phyloP scores from a whole-genome alignment of 306 rosid genomes.

The Vigna mungo region DNA sequence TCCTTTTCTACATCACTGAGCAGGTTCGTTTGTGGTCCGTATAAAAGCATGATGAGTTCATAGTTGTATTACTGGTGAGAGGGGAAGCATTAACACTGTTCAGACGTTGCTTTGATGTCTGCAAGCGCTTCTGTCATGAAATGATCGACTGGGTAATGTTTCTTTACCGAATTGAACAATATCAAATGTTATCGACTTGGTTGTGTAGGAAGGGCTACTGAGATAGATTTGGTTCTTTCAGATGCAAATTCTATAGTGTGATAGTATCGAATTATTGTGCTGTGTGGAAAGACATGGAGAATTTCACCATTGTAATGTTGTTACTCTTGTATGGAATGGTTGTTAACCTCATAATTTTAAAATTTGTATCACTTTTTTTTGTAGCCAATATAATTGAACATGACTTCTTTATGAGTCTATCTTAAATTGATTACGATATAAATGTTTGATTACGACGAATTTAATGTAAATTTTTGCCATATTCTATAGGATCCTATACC shows the following conservation, averaged over 20 bases:
- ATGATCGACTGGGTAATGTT: constrained; percentile 30
- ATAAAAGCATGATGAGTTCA: constrained; percentile 71
- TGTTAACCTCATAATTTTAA: constrained; percentile 26
- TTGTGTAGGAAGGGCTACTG: constrained; percentile 45
- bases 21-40: constrained; percentile 96
- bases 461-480: not conserved
- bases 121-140: not conserved
- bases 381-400: constrained; percentile 11
- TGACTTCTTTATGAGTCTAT: not conserved
- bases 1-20: constrained; percentile 38
- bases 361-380: constrained; percentile 5
- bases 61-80: constrained; percentile 25
- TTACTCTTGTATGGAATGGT: constrained; percentile 38
- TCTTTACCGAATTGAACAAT: constrained; percentile 26
- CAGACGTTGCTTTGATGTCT: constrained; percentile 34
- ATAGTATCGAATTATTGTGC: constrained; percentile 19
- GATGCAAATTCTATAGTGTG: constrained; percentile 32
- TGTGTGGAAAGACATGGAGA: constrained; percentile 26
- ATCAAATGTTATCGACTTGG: constrained; percentile 38
- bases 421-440: constrained; percentile 3
- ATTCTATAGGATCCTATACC: not conserved
- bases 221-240: constrained; percentile 35
- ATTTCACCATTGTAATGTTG: constrained; percentile 37
- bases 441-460: not conserved
- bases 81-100: constrained; percentile 41